Evolutionary conservation across 495 filamentous ascomycete species (phyloP), one percentile per base, ranked within the genome.

Genomic region (Penicillium desertorum): DNA sequence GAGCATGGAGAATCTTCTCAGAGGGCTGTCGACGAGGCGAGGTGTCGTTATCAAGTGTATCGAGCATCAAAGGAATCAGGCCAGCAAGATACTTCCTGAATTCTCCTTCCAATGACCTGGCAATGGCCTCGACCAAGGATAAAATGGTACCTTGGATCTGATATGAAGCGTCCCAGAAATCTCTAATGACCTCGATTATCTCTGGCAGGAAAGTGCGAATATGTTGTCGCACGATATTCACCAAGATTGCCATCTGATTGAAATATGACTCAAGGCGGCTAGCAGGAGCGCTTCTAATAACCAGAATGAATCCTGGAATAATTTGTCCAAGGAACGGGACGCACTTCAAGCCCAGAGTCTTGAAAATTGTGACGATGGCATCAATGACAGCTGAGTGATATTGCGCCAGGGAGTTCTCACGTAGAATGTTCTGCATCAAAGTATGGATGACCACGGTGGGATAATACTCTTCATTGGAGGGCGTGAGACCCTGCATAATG

Each of bases 321-420:
- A 99, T 96, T 45, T 92, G 88, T 48, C 86, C 86, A 5, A 99
- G 81, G 69, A 96, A 98, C 3, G 90, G 87, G 30, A 99, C 92
- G 67, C 95, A 98, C 68, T 97, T 96, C 60, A 96, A 71, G 1
- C 94, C 94, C 50, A 98, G 76, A 7, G 95, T 97, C 62, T 93
- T 91, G 74, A 98, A 99, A 51, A 98, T 98, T 54, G 89, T 96
- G 83, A 99, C 97, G 60, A 99, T 93, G 1, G 95, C 93, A 70
- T 97, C 94, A 56, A 99, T 91, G n/a, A 98, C 94, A 9, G 87
- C 86, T 3, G 91, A 94, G 66, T 99, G 94, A 64, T 95, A 91
- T 61, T 93, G 87, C 6, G 85, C 80, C 45, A 98, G 74, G 2
- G 94, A 96, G 42, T 84, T 85, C 64, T 99, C 94, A 60, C 90